phyloP scores from a whole-genome alignment of 352 stramenopile genomes.

The Globisporangium barbulae region DNA sequence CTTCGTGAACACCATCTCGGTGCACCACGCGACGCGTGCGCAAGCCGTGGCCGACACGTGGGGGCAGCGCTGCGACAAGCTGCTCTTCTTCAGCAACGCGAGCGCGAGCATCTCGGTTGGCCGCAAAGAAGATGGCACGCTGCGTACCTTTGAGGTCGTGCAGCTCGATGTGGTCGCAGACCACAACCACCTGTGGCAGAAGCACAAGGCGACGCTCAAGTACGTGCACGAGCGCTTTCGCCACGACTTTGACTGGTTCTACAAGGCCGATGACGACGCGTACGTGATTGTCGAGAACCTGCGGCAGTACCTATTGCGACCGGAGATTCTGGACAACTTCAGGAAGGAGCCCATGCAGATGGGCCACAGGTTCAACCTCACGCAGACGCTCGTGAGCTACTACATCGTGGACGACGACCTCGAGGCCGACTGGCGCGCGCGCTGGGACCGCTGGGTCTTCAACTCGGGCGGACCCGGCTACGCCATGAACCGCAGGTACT shows the following conservation, averaged over 20 bases:
- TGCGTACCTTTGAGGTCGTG: conserved; percentile 47
- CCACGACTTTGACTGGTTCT: conserved; percentile 85
- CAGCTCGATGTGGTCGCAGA: conserved; percentile 64
- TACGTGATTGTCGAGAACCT: conserved; percentile 84
- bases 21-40: conserved; percentile 55
- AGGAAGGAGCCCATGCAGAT: conserved; percentile 68
- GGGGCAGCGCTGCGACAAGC: conserved; percentile 74
- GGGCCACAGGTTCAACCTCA: conserved; percentile 78
- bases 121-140: conserved; percentile 15
- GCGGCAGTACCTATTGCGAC: conserved; percentile 47
- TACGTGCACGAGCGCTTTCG: conserved; percentile 73
- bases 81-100: conserved; percentile 83
- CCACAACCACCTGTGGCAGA: conserved; percentile 83
- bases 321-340: conserved; percentile 61
- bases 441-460: conserved; percentile 76
- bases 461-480: conserved; percentile 78
- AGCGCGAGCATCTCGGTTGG: conserved; percentile 46
- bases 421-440: conserved; percentile 44
- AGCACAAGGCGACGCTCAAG: conserved; percentile 70
- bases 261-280: conserved; percentile 82
- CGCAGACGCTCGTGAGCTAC: conserved; percentile 64
- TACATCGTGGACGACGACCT: conserved; percentile 70
- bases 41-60: conserved; percentile 75
- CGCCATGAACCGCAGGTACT: conserved; percentile 72
- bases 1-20: conserved; percentile 81